Percentiles rank a stretch among this genome's conserved stretches.
Conservation (phyloP, 805 yeast genomes). For the Wickerhamiella kurtzmanii region DNA sequence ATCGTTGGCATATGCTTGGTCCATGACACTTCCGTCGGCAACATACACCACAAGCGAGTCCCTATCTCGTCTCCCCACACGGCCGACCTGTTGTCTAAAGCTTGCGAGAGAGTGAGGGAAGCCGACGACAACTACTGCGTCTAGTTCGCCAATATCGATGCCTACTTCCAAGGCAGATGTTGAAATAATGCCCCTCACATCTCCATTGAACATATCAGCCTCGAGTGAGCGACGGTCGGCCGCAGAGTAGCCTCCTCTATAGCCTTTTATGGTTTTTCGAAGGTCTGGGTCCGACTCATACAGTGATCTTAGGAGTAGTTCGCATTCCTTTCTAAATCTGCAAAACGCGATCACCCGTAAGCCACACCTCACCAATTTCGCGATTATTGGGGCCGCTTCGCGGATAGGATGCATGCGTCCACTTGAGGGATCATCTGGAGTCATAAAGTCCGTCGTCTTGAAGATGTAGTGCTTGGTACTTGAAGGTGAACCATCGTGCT, state of each 20-base stretch:
- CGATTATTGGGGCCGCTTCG: conserved; percentile 64
- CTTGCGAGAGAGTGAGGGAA: conserved; percentile 81
- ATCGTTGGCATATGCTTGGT: conserved; percentile 66
- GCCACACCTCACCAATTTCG: conserved; percentile 47
- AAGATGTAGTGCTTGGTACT: conserved; percentile 63
- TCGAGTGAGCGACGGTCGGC: conserved; percentile 79
- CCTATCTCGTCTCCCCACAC: conserved; percentile 77
- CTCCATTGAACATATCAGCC: conserved; percentile 77
- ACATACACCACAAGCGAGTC: conserved; percentile 80
- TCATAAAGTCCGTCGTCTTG: conserved; percentile 73
- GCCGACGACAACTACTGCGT: conserved; percentile 84
- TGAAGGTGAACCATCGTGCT: conserved; percentile 76
- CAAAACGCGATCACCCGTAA: conserved; percentile 84
- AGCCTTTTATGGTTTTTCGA: conserved; percentile 31
- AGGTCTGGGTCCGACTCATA: conserved; percentile 32
- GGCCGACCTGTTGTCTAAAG: conserved; percentile 89
- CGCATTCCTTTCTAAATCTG: conserved; percentile 74
- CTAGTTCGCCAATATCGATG: conserved; percentile 84
- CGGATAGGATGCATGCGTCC: conserved; percentile 58
- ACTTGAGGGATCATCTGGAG: conserved; percentile 39
- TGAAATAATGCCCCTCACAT: conserved; percentile 73
- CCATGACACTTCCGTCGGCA: conserved; percentile 68
- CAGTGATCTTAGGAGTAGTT: conserved; percentile 72
- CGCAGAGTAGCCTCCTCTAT: conserved; percentile 89
- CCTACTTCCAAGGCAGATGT: conserved; percentile 95